Evolutionary conservation across 495 filamentous ascomycete genomes (phyloP), one percentile per base, ranked within the genome.

Genomic region (Aspergillus ostianus): DNA sequence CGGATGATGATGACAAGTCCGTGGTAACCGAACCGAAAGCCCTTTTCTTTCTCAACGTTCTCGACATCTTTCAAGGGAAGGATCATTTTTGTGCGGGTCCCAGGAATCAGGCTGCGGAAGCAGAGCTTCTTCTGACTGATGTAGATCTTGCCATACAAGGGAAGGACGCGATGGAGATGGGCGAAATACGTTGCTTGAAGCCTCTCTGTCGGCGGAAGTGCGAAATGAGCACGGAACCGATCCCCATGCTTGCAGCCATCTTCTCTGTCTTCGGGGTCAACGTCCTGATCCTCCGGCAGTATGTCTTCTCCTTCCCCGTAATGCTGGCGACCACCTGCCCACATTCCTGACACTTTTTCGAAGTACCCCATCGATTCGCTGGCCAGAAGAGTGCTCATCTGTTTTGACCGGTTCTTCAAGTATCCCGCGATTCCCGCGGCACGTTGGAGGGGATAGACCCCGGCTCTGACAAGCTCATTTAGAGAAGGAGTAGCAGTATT

Each of bases 361-460:
- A 97, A 86, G 70, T 98, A 98, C 18, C 91, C 91, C 91, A 97
- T 98, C 2, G 94, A 95, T 67, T 97, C 92, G 3, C 89, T 90
- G 30, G 95, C 92, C 21, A 98, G 70, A 26, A 97, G 79, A 57
- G 77, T 91, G 59, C 91, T 93, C 87, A 98, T 92, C 45, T 86
- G 84, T 57, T 88, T 89, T 26, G 85, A 87, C 17, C 87, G 85
- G 56, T 80, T 86, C 66, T 87, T 89, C 65, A 98, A 76, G 69
- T 90, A 96, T 18, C 86, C 90, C 21, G 93, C 92, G 73, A 97
- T 83, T 5, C 88, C 87, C 23, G 90, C 89, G 15, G 93, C 93
- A 56, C 90, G 87, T 72, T 96, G 91, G 20, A 97, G 76, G 6
- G 93, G 93, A 69, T 90, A 93, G 6, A 83, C 75, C 4, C 91